Base-by-base conservation (phyloP, 1,284 basidiomycete genomes). In the Flammula alnicola region DNA sequence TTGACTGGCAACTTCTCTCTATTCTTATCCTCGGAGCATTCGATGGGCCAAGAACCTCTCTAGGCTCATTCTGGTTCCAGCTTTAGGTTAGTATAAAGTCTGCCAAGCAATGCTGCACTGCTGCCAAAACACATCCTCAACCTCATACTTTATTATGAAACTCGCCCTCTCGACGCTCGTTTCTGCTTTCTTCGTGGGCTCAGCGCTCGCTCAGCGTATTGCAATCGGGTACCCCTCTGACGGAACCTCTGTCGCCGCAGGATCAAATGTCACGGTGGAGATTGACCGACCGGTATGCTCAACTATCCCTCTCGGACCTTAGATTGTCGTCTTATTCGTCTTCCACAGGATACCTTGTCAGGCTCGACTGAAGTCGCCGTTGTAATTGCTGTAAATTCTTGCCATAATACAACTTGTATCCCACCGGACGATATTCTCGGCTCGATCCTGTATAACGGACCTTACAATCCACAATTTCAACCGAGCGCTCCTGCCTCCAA, bases 281-380 rank as follows among this genome's bases (percentile, higher is more conserved):
- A 59, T 82, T 39, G 69, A 73, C 46, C 65, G 69, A 45, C 71
- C 73, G 2, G 80, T 83, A 57, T 38, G 76, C 68, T 3, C 3
- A n/a, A 39, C 7, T 26, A 6, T 35, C n/a, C 5, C 9, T 42
- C 11, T 16, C 6, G 7, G 4, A 10, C 14, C 16, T 10, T 17
- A 5, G 10, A 10, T 11, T 19, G 4, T 10, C 4, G 16, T 6
- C 16, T 3, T 19, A 10, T 14, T 25, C 30, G 19, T 19, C 19
- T 16, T 44, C 14, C 7, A 39, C 41, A 78, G 78, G 63, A 72
- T 57, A 56, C 69, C 6, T 64, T 77, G 39, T 64, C 64, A 11
- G 57, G 64, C 6, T 70, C 72, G 1, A 56, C 62, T 23, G 79
- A 81, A 42, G 67, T 81, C 16, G 68, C 69, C 7, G 52, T 81